phyloP scores from a whole-genome alignment of 2,329 filamentous ascomycete genomes.

The Aureobasidium sp. region DNA sequence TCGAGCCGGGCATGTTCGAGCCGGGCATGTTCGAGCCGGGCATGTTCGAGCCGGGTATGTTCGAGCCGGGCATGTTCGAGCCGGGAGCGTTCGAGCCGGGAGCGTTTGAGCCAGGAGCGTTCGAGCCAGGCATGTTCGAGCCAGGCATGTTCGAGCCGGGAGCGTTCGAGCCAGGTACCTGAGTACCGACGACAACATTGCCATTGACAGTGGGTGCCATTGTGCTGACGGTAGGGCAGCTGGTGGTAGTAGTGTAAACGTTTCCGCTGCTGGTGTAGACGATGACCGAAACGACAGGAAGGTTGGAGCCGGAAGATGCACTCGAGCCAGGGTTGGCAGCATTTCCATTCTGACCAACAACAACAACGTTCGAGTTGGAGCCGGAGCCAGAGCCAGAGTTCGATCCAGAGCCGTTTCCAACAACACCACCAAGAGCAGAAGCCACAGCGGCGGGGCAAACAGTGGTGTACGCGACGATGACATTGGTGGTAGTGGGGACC shows the following conservation, averaged over 20 bases:
- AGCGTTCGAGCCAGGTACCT: neutral
- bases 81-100: neutral
- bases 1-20: neutral
- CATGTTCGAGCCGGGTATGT: neutral
- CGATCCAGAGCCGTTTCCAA: neutral
- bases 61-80: neutral
- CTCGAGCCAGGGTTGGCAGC: neutral
- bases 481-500: neutral
- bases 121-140: neutral
- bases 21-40: neutral
- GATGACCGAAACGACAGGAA: neutral
- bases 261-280: neutral
- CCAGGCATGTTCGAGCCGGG: neutral
- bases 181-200: neutral
- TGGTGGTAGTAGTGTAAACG: slow-evolving; percentile 1
- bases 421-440: neutral
- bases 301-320: neutral
- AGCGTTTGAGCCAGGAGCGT: no score
- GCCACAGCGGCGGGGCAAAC: slow-evolving; percentile 26
- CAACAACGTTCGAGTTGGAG: neutral
- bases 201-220: neutral
- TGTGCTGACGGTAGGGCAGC: slow-evolving; percentile 2
- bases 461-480: slow-evolving; percentile 18
- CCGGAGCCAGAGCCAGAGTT: neutral
- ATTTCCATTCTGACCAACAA: neutral